Conservation (phyloP, 2,329 filamentous ascomycete species). For the Penicillium sp. region DNA sequence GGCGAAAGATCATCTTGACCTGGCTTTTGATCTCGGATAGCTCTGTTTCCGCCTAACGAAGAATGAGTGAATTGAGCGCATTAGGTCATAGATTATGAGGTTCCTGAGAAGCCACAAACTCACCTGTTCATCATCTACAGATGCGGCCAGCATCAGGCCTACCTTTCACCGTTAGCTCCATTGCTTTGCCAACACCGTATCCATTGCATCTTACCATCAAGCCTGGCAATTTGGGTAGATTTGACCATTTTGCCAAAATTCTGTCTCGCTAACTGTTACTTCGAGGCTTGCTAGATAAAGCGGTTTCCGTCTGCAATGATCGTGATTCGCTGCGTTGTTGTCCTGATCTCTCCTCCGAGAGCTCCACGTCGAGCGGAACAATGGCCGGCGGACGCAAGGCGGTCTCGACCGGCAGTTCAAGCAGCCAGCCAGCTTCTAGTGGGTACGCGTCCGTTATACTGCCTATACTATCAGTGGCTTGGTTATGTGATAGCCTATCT, state of each 20-base stretch:
- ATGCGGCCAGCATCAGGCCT: slow-evolving; percentile 95
- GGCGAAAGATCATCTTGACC: slow-evolving; percentile 86
- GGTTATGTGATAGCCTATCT: neutral
- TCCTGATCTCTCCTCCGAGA: slow-evolving; percentile 16
- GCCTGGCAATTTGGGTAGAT: slow-evolving; percentile 90
- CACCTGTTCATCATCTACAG: slow-evolving; percentile 87
- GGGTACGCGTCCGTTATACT: slow-evolving; percentile 22
- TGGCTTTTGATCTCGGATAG: slow-evolving; percentile 88
- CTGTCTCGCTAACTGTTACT: neutral
- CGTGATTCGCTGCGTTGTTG: slow-evolving; percentile 28
- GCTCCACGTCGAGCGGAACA: slow-evolving; percentile 21
- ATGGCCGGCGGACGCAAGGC: slow-evolving; percentile 43
- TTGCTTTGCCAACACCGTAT: slow-evolving; percentile 5
- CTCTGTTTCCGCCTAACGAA: slow-evolving; percentile 67
- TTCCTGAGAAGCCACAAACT: slow-evolving; percentile 24
- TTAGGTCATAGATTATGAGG: slow-evolving; percentile 6
- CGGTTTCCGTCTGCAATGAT: slow-evolving; percentile 5
- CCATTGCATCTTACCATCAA: slow-evolving; percentile 71
- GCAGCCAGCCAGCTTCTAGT: slow-evolving; percentile 17
- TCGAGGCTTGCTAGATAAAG: slow-evolving; percentile 4
- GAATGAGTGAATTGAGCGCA: slow-evolving; percentile 1
- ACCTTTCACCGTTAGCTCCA: slow-evolving; percentile 31
- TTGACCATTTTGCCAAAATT: slow-evolving; percentile 68
- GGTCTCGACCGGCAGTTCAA: slow-evolving; percentile 40
- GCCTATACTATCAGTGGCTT: neutral